These are phyloP conservation scores for Fusarium drepaniforme DNA, from an alignment of 2,329 filamentous ascomycete species.

Conservation along the genomic window DNA sequence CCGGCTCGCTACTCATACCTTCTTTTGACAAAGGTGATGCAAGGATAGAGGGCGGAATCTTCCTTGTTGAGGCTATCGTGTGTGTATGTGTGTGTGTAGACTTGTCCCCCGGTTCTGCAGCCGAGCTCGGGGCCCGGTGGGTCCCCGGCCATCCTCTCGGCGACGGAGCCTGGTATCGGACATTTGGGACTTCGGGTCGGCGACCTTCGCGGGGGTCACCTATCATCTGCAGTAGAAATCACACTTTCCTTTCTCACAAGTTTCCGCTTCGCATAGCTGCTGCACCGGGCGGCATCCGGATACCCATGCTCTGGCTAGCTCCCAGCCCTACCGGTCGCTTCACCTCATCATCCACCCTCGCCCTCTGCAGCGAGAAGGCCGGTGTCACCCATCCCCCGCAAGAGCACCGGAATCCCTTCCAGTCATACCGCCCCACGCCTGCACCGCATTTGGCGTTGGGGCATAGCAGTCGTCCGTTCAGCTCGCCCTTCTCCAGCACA, in stretches of 20 bases:
- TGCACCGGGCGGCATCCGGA: conserved; percentile 67
- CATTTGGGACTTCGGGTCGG: conserved; percentile 18
- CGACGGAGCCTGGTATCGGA: conserved; percentile 4
- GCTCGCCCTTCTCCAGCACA: conserved; percentile 81
- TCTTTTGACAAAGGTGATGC: conserved; percentile 8
- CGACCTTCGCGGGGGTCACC: conserved; percentile 1
- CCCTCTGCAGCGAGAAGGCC: conserved; percentile 86
- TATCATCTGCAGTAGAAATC: background rate
- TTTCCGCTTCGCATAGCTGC: conserved; percentile 50
- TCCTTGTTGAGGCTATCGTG: background rate
- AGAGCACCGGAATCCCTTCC: conserved; percentile 94
- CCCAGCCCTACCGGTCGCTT: conserved; percentile 37
- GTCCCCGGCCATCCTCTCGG: conserved; percentile 17
- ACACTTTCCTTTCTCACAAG: conserved; percentile 40
- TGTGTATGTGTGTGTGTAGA: background rate
- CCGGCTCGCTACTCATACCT: conserved; percentile 8
- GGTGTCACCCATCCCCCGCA: conserved; percentile 93
- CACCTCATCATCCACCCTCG: conserved; percentile 79
- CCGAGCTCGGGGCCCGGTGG: conserved; percentile 3
- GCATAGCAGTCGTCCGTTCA: conserved; percentile 88
- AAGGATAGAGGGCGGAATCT: conserved; percentile 10
- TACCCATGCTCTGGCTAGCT: conserved; percentile 55
- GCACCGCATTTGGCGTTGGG: conserved; percentile 82
- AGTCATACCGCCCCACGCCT: conserved; percentile 92
- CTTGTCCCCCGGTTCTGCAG: conserved; percentile 2